Evolutionary conservation across 768 basidiomycete species (phyloP).

Genomic region (Hypholoma fasciculare): DNA sequence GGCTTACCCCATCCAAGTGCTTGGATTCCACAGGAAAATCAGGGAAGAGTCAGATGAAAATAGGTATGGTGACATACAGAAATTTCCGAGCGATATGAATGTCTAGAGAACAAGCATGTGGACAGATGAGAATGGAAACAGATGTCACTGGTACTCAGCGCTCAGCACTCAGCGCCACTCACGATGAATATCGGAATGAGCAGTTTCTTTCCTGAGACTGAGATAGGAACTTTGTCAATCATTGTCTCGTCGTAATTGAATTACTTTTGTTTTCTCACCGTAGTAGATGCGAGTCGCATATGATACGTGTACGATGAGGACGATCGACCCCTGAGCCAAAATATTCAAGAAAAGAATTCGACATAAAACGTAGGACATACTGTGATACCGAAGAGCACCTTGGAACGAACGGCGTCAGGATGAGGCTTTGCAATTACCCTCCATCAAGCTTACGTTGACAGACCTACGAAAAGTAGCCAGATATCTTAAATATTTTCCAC

Average conservation of each 20-base stretch:
- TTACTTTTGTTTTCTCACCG: neutral
- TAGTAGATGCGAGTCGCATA: conserved; percentile 16
- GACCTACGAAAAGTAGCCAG: neutral
- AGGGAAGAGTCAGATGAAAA: neutral
- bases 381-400: conserved; percentile 3
- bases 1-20: conserved; percentile 10
- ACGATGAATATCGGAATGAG: neutral
- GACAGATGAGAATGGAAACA: neutral
- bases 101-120: neutral
- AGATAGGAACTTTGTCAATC: neutral
- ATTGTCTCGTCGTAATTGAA: neutral
- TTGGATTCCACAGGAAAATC: neutral
- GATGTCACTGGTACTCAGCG: neutral
- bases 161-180: no score
- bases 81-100: neutral
- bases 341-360: neutral
- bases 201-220: conserved; percentile 1
- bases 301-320: conserved; percentile 10
- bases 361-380: neutral
- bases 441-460: neutral
- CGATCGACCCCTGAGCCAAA: conserved; percentile 3
- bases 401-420: neutral
- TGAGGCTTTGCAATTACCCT: no score
- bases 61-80: neutral
- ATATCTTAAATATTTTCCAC: neutral